Evolutionary conservation across 2,329 filamentous ascomycete genomes (phyloP).

Genomic region (Fusarium multiceps): DNA sequence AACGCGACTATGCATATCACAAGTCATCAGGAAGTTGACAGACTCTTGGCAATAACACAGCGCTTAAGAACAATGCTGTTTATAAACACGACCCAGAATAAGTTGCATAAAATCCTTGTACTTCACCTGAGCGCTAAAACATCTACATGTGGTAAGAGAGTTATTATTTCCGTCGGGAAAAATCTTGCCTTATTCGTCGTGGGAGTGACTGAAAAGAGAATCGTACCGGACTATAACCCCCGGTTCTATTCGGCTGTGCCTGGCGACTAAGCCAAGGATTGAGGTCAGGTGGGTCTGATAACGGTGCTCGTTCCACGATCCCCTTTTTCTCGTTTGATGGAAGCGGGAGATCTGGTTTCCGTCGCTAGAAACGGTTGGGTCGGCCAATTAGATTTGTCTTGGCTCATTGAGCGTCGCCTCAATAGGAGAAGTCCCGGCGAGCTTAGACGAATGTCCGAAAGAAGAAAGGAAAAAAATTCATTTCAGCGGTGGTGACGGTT

Average conservation of each 20-base stretch:
- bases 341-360: not conserved
- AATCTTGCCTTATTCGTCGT: not conserved
- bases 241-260: not conserved
- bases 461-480: not conserved
- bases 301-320: not conserved
- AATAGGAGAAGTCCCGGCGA: not conserved
- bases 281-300: not conserved
- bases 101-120: not conserved
- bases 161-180: constrained; percentile 7
- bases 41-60: not conserved
- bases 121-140: not conserved
- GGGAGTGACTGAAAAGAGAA: too few species aligned
- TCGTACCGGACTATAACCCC: not conserved
- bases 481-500: too few species aligned
- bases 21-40: not conserved
- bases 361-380: not conserved
- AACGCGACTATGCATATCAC: not conserved
- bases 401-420: not conserved
- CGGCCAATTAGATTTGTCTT: not conserved
- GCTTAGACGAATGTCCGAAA: not conserved
- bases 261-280: not conserved
- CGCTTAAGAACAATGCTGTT: not conserved
- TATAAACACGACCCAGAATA: not conserved
- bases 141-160: not conserved
- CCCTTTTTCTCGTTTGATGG: not conserved